Base-by-base conservation (phyloP, 1,284 basidiomycete species). In the Lentinula novae-zelandiae region DNA sequence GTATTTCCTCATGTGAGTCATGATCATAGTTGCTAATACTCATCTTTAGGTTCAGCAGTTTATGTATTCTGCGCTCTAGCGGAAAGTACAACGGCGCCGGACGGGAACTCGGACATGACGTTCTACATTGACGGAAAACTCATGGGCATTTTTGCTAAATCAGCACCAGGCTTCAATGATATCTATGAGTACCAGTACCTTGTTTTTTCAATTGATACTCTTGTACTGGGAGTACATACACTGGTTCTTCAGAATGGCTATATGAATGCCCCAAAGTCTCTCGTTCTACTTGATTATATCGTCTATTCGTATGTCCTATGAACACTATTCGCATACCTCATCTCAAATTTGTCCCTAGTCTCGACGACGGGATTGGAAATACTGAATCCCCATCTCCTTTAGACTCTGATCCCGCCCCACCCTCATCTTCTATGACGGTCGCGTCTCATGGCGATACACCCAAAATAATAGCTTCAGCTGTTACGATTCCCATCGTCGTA, bases 91-190 rank as follows among this genome's bases (percentile, higher is more conserved):
- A 60, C 53, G 3, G 48, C 31, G 12, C 33, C 33, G 42, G 67
- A 70, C 3, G 69, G 68, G 5, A 58, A 68, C 62, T 69, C 70
- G 3, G 69, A 73, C 62, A 70, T 78, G 68, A 67, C 68, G 0
- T 79, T 79, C 66, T 70, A 65, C 46, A 67, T 78, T 48, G 75
- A 78, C 60, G 70, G 67, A 22, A 62, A 68, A 22, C 44, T 59
- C 1, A 68, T 66, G 0, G 73, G 71, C 27, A 53, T 63, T 1
- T 77, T 71, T 57, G 13, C 33, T 5, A 63, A 66, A 44, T n/a
- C 53, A 7, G 66, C 72, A 2, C 59, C 64, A 13, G 68, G 63
- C 1, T 57, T 58, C 39, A 48, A 65, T 5, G 66, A 64, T 22
- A 5, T 20, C 0, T 74, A 68, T 63, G 64, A 71, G 20, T 74